Conservation (phyloP, 1,284 basidiomycete species). For the Sanghuangporus sanghuang region DNA sequence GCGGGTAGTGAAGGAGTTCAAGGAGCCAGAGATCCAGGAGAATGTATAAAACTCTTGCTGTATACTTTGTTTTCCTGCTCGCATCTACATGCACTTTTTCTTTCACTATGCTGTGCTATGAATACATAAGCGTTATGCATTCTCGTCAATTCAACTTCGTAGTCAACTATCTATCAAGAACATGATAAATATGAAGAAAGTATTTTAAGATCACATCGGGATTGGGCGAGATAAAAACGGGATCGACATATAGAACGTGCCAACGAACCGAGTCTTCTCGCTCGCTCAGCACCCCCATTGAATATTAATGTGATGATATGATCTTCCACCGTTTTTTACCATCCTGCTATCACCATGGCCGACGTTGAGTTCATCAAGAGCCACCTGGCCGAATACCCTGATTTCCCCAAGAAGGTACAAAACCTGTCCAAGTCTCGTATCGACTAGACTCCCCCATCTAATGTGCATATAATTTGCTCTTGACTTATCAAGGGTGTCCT, state of each 20-base stretch:
- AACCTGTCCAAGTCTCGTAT: not conserved
- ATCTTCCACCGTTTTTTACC: not conserved
- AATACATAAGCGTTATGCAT: conserved; percentile 17
- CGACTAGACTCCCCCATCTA: not conserved
- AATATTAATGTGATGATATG: too few species aligned
- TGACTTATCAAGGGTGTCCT: conserved; percentile 54
- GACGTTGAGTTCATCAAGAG: conserved; percentile 73
- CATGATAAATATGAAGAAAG: too few species aligned
- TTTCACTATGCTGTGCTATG: conserved; percentile 7
- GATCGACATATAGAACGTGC: too few species aligned
- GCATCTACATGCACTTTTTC: conserved; percentile 16
- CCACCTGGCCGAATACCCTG: conserved; percentile 63
- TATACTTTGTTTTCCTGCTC: conserved; percentile 19
- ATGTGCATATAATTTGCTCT: not conserved
- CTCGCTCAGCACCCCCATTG: too few species aligned
- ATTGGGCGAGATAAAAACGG: too few species aligned
- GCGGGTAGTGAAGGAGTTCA: conserved; percentile 85
- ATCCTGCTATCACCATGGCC: conserved; percentile 44
- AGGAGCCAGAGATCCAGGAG: conserved; percentile 86
- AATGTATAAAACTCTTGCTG: conserved; percentile 53
- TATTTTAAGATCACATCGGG: too few species aligned
- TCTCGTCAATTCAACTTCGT: too few species aligned
- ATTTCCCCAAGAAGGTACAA: conserved; percentile 84
- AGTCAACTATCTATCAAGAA: too few species aligned
- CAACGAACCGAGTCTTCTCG: too few species aligned